Evolutionary conservation across 2,329 filamentous ascomycete genomes (phyloP).

Genomic region (Delphinella strobiligena): DNA sequence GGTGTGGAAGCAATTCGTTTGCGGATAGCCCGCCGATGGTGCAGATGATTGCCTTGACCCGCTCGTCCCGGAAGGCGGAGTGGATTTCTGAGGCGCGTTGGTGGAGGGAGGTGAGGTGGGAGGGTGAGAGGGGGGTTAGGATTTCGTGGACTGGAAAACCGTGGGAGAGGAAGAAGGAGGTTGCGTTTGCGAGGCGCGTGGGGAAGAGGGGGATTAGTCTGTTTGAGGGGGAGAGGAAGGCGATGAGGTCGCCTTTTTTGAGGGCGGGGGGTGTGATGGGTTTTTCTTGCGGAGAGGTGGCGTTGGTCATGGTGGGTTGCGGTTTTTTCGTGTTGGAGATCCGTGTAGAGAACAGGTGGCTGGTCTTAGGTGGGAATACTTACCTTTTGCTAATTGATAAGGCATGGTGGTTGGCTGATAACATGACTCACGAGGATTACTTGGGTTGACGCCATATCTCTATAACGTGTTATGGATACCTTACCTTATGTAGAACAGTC

Average conservation of each 20-base stretch:
- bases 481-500: background rate
- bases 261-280: background rate
- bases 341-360: too few relatives aligned
- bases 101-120: slow-evolving; percentile 5
- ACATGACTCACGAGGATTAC: background rate
- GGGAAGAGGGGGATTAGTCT: slow-evolving; percentile 17
- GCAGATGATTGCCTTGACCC: slow-evolving; percentile 17
- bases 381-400: background rate
- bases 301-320: background rate
- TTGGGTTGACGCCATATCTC: background rate
- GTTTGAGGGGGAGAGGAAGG: slow-evolving; percentile 20
- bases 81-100: slow-evolving; percentile 15
- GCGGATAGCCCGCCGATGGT: slow-evolving; percentile 16
- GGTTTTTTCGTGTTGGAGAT: too few relatives aligned
- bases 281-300: background rate
- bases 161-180: slow-evolving; percentile 8
- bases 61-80: slow-evolving; percentile 14
- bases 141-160: slow-evolving; percentile 14
- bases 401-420: background rate
- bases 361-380: background rate
- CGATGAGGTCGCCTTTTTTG: slow-evolving; percentile 17
- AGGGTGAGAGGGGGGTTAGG: slow-evolving; percentile 7
- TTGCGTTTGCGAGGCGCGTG: slow-evolving; percentile 10
- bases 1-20: slow-evolving; percentile 17
- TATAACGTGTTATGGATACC: background rate